Conservation (phyloP, 768 basidiomycete species). For the Holtermannia corniformis region DNA sequence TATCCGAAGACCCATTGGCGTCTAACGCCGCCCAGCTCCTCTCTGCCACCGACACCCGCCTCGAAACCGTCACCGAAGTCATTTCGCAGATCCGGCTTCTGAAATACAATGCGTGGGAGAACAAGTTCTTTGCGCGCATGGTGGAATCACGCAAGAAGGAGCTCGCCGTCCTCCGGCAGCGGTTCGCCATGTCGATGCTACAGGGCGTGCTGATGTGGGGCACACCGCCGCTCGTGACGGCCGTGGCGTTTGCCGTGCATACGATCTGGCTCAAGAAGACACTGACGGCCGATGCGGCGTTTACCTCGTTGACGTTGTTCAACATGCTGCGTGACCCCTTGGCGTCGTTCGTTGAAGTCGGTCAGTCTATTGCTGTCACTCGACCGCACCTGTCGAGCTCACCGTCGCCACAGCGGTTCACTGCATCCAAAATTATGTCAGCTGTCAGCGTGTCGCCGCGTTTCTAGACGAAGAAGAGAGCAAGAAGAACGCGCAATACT, state of each 20-base stretch:
- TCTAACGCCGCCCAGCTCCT: conserved; percentile 23
- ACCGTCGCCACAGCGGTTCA: conserved; percentile 19
- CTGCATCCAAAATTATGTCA: conserved; percentile 37
- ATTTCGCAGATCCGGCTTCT: conserved; percentile 43
- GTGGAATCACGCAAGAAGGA: conserved; percentile 37
- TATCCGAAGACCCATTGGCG: conserved; percentile 1
- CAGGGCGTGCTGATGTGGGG: conserved; percentile 38
- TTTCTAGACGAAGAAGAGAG: conserved; percentile 44
- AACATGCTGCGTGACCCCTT: conserved; percentile 43
- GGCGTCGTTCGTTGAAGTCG: conserved; percentile 30
- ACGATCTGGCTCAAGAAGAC: conserved; percentile 39
- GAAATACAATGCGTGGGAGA: conserved; percentile 45
- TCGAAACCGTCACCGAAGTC: conserved; percentile 44
- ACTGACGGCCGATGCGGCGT: conserved; percentile 43
- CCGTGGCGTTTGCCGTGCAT: conserved; percentile 40
- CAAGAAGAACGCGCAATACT: conserved; percentile 41
- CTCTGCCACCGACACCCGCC: conserved; percentile 42
- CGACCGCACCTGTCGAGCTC: conserved; percentile 8
- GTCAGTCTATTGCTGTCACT: conserved; percentile 12
- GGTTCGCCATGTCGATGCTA: conserved; percentile 32
- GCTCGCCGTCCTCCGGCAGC: conserved; percentile 31
- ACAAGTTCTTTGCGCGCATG: conserved; percentile 42
- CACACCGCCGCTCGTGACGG: conserved; percentile 40
- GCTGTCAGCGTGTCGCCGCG: conserved; percentile 38
- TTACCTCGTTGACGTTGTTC: conserved; percentile 45